Evolutionary conservation across 306 rosid genomes (phyloP), one percentile per base, ranked within the genome.

Genomic region (Senna siamea): DNA sequence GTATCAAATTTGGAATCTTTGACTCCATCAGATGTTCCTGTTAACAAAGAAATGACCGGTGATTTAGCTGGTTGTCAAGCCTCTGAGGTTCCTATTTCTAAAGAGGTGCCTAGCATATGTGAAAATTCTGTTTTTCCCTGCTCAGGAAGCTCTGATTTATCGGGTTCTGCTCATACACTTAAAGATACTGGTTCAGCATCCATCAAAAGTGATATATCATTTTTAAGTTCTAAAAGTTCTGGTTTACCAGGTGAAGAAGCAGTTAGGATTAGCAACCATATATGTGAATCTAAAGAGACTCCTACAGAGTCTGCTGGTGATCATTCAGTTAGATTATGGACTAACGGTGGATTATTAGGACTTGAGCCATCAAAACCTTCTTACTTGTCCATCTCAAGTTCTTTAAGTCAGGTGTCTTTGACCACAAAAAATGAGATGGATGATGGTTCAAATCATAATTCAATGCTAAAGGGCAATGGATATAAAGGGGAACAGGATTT

Each of bases 361-460:
- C 99, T 94, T 75, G 87, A 89, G 82, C 99, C 99, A 68, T 89
- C 97, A 67, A 94, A 94, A 77, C 97, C 99, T 74, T 92, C 96
- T 54, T 92, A 87, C 76, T 92, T 87, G 74, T 30, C 75, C 46
- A 60, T 74, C 84, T 54, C 96, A 75, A 84, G 76, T 77, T 78
- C 89, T 74, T 66, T 68, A 57, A 74, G 65, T 56, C 85, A 82
- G 68, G 81, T 73, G 38, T 70, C 85, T 40, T 35, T 65, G 35
- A 70, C 73, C 65, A 48, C 70, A 23, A 79, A 76, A 72, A 65
- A 30, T 26, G 88, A 88, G 63, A 50, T 72, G 48, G 51, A 65
- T 64, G 78, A 52, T 69, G 75, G 43, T 75, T 74, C 78, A 59
- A 50, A 17, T 61, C 83, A 64, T 47, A 78, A 72, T 72, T 46